These are phyloP conservation scores for Fusarium sp. DNA, from an alignment of 2,329 filamentous ascomycete genomes.

Conservation along the genomic window DNA sequence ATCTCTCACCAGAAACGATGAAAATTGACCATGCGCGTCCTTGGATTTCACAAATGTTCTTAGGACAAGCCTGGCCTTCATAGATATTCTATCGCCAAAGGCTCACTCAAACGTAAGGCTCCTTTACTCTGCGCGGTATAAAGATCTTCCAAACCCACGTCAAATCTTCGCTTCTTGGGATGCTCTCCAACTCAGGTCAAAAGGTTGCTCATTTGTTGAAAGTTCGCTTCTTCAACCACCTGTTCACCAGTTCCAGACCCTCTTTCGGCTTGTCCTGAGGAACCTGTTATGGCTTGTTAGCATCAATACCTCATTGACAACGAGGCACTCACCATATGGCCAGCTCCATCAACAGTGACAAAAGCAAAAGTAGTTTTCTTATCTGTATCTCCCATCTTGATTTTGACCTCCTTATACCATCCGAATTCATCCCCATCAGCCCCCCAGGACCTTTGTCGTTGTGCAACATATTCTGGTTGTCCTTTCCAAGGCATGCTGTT, in stretches of 20 bases:
- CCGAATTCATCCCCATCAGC: slow-evolving; percentile 13
- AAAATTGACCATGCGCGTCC: fast-evolving
- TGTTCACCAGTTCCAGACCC: slow-evolving; percentile 1
- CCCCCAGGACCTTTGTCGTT: slow-evolving; percentile 1
- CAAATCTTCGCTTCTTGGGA: too few relatives aligned
- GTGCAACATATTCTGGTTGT: slow-evolving; percentile 32
- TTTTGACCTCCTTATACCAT: slow-evolving; percentile 28
- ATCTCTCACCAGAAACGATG: too few relatives aligned
- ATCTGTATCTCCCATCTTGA: background rate
- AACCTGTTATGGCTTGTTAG: background rate
- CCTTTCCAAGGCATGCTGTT: slow-evolving; percentile 26
- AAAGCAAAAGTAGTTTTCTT: slow-evolving; percentile 21
- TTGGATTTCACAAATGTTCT: background rate
- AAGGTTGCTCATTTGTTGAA: background rate
- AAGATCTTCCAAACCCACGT: too few relatives aligned
- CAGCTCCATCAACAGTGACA: slow-evolving; percentile 23
- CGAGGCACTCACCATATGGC: slow-evolving; percentile 20
- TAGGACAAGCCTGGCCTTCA: background rate
- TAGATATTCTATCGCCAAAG: background rate
- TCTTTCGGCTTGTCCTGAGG: slow-evolving; percentile 11
- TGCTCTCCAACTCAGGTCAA: fast-evolving
- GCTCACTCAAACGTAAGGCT: too few relatives aligned
- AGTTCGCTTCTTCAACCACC: slow-evolving; percentile 14
- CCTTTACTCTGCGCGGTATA: fast-evolving
- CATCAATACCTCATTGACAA: fast-evolving